phyloP scores from a whole-genome alignment of 164 flowering plant genomes.

The Akebia trifoliata region DNA sequence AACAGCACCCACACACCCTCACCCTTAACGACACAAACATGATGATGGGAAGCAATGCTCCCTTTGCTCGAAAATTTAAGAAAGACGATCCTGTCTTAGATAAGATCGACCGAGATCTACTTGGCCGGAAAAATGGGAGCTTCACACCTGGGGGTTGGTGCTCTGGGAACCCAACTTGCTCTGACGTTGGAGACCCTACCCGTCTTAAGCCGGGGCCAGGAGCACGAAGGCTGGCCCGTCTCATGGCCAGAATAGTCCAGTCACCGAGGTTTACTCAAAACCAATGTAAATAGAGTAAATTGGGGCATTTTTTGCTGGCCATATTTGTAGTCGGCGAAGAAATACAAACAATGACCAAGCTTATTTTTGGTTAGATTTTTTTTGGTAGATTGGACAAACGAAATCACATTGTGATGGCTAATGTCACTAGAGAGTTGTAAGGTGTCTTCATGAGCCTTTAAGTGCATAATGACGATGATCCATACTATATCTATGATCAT shows the following conservation, averaged over 20 bases:
- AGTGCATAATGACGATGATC: background rate
- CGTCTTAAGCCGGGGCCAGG: conserved; percentile 27
- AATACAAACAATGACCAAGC: background rate
- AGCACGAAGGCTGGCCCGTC: conserved; percentile 22
- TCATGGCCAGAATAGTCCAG: conserved; percentile 14
- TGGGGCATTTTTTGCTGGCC: background rate
- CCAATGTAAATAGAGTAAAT: conserved; percentile 21
- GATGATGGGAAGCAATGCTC: conserved; percentile 27
- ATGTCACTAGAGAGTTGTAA: background rate
- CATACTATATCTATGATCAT: background rate
- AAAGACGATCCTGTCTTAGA: conserved; percentile 24
- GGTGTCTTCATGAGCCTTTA: background rate
- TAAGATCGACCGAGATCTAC: conserved; percentile 23
- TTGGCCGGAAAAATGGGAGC: conserved; percentile 17
- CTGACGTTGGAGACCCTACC: conserved; percentile 22
- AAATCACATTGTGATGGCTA: conserved; percentile 2
- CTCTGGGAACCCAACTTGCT: conserved; percentile 22
- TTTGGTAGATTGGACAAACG: background rate
- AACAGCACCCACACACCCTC: conserved; percentile 30
- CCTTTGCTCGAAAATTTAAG: conserved; percentile 32
- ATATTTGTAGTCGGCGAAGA: background rate
- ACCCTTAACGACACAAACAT: conserved; percentile 18
- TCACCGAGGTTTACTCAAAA: conserved; percentile 12
- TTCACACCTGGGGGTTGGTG: conserved; percentile 36
- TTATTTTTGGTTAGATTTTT: background rate